Conservation (phyloP, 805 yeast genomes). For the Lachancea dasiensis region DNA sequence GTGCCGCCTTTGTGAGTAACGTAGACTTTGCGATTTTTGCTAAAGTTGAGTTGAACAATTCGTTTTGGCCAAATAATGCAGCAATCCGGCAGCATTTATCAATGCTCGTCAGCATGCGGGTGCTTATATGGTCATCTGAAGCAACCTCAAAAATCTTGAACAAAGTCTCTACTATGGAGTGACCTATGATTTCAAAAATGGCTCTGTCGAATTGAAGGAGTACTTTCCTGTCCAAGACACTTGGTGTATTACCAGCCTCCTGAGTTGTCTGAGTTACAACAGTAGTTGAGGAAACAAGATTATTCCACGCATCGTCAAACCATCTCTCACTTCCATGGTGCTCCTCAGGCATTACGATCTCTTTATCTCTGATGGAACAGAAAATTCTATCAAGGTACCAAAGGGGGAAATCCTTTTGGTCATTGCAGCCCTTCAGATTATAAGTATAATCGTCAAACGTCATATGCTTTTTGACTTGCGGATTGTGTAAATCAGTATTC, state of each 20-base stretch:
- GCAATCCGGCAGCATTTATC: slow-evolving; percentile 83
- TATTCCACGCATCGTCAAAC: slow-evolving; percentile 85
- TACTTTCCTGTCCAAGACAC: slow-evolving; percentile 21
- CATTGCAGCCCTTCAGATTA: slow-evolving; percentile 76
- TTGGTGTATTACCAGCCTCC: slow-evolving; percentile 12
- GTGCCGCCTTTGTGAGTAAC: slow-evolving; percentile 42
- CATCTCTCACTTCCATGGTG: slow-evolving; percentile 89
- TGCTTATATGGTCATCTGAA: slow-evolving; percentile 80
- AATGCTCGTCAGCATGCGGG: slow-evolving; percentile 79
- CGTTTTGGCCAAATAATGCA: slow-evolving; percentile 48
- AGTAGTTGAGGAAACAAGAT: slow-evolving; percentile 43
- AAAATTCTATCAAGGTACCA: slow-evolving; percentile 84
- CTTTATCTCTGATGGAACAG: slow-evolving; percentile 71
- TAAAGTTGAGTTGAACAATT: slow-evolving; percentile 61
- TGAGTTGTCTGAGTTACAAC: slow-evolving; percentile 27
- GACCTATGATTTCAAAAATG: slow-evolving; percentile 59
- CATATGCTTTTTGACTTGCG: slow-evolving; percentile 90
- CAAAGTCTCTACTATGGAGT: slow-evolving; percentile 62
- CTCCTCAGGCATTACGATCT: slow-evolving; percentile 96
- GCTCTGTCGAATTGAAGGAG: slow-evolving; percentile 60
- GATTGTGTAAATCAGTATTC: slow-evolving; percentile 90
- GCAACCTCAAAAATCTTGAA: slow-evolving; percentile 81
- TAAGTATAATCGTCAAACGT: slow-evolving; percentile 71
- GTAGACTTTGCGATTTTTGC: slow-evolving; percentile 63
- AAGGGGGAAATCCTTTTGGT: slow-evolving; percentile 68